phyloP scores from a whole-genome alignment of 495 filamentous ascomycete genomes.

The Melanomma pulvis-pyrius region DNA sequence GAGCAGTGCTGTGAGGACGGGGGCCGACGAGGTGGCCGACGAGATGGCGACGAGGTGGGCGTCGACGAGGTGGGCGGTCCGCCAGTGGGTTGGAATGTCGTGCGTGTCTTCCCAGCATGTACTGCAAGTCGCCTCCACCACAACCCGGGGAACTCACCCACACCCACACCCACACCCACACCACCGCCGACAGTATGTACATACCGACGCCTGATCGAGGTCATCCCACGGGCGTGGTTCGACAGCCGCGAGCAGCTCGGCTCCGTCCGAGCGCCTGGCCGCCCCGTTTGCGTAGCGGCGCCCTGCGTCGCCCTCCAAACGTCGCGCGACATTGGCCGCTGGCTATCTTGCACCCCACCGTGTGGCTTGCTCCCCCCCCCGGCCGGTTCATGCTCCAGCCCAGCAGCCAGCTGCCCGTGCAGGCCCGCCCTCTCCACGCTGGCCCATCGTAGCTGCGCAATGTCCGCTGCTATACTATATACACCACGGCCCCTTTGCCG shows the following conservation, averaged over 20 bases:
- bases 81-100: neutral
- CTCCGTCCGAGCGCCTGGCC: conserved; percentile 2
- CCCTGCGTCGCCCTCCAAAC: conserved; percentile 18
- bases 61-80: neutral
- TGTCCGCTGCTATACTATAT: conserved; percentile 27
- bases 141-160: neutral
- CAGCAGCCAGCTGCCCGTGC: conserved; percentile 9
- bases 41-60: neutral
- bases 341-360: conserved; percentile 36
- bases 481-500: conserved; percentile 15
- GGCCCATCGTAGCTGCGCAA: conserved; percentile 15
- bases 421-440: neutral
- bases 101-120: neutral
- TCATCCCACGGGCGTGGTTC: conserved; percentile 33
- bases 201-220: neutral
- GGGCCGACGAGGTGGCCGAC: neutral
- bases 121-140: neutral
- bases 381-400: conserved; percentile 22
- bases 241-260: conserved; percentile 19
- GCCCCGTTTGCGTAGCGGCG: conserved; percentile 23
- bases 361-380: conserved; percentile 24
- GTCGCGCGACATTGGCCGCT: conserved; percentile 25
- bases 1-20: too few species aligned
- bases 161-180: neutral
- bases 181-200: neutral